A percentile compares a stretch with the other conserved stretches of the same genome.
Conservation (phyloP, 2,329 filamentous ascomycete genomes). For the Epichloe hybrida region DNA sequence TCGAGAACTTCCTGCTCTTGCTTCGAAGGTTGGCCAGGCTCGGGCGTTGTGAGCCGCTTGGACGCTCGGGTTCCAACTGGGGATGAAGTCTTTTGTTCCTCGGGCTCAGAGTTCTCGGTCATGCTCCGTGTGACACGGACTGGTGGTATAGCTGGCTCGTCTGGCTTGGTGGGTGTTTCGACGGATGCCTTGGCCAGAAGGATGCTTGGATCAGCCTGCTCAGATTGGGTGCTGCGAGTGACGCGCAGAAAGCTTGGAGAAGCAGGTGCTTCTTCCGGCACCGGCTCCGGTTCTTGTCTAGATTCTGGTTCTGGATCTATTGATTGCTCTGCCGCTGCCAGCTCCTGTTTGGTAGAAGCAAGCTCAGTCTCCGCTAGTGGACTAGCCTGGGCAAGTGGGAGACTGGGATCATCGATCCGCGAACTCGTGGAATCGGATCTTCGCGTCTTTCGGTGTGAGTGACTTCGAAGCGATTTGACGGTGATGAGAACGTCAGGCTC, state of each 20-base stretch:
- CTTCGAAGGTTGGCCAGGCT: not conserved
- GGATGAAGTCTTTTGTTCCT: not conserved
- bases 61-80: conserved; percentile 2
- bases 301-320: not conserved
- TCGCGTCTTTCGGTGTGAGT: conserved; percentile 12
- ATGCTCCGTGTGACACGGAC: conserved; percentile 13
- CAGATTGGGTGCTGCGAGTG: conserved; percentile 14
- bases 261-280: not conserved
- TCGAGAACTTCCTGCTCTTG: conserved; percentile 8
- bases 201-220: conserved; percentile 15
- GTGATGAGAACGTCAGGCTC: conserved; percentile 15
- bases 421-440: conserved; percentile 12
- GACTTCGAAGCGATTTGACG: conserved; percentile 18
- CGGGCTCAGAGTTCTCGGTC: conserved; percentile 7
- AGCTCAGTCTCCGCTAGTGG: not conserved
- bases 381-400: conserved; percentile 13
- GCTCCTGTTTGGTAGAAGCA: not conserved
- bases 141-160: not conserved
- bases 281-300: not conserved
- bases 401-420: conserved; percentile 16
- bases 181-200: conserved; percentile 11
- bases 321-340: not conserved
- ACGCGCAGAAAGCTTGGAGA: conserved; percentile 10
- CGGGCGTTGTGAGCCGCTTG: not conserved
- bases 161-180: not conserved